Conservation (phyloP, 2,329 filamentous ascomycete species). For the Sporothrix pallida region DNA sequence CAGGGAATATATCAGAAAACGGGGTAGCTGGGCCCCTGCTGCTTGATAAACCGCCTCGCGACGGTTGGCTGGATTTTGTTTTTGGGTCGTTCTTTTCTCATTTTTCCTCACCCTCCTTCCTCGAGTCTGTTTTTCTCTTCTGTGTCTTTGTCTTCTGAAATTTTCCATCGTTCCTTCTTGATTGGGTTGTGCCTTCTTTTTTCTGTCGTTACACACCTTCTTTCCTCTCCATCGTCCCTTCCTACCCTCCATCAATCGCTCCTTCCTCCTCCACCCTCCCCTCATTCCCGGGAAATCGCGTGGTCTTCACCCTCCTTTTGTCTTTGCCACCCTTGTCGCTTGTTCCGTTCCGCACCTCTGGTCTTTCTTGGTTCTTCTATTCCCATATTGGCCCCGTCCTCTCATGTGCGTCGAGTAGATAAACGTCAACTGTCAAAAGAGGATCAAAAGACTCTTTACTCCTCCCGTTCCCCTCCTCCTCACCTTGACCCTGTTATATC, state of each 20-base stretch:
- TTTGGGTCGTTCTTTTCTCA: constrained; percentile 5
- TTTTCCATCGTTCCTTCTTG: not conserved
- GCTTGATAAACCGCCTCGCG: constrained; percentile 31
- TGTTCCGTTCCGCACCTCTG: not conserved
- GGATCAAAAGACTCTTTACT: not conserved
- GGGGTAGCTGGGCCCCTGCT: constrained; percentile 12
- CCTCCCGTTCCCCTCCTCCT: not conserved
- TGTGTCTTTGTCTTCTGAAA: no score
- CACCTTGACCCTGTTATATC: constrained; percentile 7
- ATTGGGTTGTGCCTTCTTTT: constrained; percentile 10
- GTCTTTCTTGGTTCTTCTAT: not conserved
- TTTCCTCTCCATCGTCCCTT: not conserved
- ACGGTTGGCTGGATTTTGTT: constrained; percentile 30
- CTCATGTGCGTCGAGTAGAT: not conserved
- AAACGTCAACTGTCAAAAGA: constrained; percentile 18
- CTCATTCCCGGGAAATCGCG: constrained; percentile 29
- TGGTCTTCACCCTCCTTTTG: not conserved
- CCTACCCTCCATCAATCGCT: constrained; percentile 1
- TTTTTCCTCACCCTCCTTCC: not conserved
- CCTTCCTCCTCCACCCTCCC: constrained; percentile 25
- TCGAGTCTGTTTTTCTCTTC: not conserved
- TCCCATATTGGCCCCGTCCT: constrained; percentile 6
- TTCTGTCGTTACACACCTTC: not conserved
- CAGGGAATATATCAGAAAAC: constrained; percentile 24
- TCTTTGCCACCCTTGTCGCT: constrained; percentile 21